These are phyloP conservation scores for Purpureocillium lavendulum DNA, from an alignment of 2,329 filamentous ascomycete species.

Conservation along the genomic window DNA sequence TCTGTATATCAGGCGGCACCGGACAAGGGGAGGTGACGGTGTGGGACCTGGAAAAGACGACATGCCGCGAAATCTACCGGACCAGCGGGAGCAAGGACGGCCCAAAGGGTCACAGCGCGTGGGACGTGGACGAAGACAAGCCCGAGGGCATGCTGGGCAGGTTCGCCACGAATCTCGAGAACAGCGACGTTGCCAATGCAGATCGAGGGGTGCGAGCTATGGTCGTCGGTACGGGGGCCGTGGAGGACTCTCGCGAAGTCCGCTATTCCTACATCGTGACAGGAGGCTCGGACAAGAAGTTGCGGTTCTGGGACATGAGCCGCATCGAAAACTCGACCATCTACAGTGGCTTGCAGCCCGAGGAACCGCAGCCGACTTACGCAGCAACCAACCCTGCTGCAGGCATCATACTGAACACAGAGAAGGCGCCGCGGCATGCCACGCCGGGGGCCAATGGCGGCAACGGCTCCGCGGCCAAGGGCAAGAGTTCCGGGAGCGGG, in stretches of 20 bases:
- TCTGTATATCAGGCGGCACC: constrained; percentile 84
- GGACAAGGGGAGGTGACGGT: constrained; percentile 83
- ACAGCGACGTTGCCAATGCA: constrained; percentile 41
- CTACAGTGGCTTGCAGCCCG: constrained; percentile 66
- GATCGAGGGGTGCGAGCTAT: constrained; percentile 70
- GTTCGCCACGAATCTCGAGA: constrained; percentile 69
- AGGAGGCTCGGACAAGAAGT: constrained; percentile 79
- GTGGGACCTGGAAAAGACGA: constrained; percentile 88
- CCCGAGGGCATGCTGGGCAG: constrained; percentile 79
- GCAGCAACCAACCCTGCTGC: constrained; percentile 53
- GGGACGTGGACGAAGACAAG: constrained; percentile 84
- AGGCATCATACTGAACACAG: constrained; percentile 57
- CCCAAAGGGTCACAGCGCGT: constrained; percentile 66
- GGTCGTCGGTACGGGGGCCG: constrained; percentile 63
- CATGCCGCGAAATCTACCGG: constrained; percentile 84
- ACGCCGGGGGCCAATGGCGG: constrained; percentile 1
- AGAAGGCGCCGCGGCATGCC: constrained; percentile 41
- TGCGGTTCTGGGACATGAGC: constrained; percentile 88
- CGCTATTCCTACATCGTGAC: constrained; percentile 80
- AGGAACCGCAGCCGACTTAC: constrained; percentile 69
- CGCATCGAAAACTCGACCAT: constrained; percentile 70
- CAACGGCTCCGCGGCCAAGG: constrained; percentile 13
- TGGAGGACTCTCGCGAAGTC: constrained; percentile 60
- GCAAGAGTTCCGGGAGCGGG: constrained; percentile 17
- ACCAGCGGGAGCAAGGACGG: constrained; percentile 52